phyloP scores from a whole-genome alignment of 148 eudicot species.

The Agrostemma githago region DNA sequence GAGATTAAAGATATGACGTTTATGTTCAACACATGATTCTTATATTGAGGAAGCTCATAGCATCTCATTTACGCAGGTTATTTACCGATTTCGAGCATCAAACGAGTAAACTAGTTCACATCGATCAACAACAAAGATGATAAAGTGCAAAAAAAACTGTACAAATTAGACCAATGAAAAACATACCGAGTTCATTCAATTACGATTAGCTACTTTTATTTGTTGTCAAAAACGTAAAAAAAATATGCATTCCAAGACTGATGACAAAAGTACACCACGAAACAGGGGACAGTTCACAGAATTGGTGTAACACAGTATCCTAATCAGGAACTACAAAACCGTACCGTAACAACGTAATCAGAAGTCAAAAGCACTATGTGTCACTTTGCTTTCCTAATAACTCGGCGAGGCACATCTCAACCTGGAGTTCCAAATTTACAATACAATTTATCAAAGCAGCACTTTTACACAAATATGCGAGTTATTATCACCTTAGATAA shows the following conservation, averaged over 20 bases:
- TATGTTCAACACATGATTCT: background rate
- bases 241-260: background rate
- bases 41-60: background rate
- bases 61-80: background rate
- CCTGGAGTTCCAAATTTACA: background rate
- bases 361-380: background rate
- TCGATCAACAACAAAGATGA: background rate
- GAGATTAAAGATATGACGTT: background rate
- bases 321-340: background rate
- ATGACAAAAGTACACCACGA: background rate
- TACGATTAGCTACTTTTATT: background rate
- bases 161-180: background rate
- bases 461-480: no score
- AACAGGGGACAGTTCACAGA: background rate
- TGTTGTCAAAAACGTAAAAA: background rate
- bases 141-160: background rate
- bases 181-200: background rate
- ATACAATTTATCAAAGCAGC: background rate
- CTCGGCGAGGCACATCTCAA: background rate
- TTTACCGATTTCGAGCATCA: background rate
- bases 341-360: background rate
- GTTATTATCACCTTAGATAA: no score
- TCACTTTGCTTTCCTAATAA: background rate
- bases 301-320: background rate
- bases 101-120: background rate